phyloP scores from a whole-genome alignment of 1,284 basidiomycete species.

The Ustilago trichophora region DNA sequence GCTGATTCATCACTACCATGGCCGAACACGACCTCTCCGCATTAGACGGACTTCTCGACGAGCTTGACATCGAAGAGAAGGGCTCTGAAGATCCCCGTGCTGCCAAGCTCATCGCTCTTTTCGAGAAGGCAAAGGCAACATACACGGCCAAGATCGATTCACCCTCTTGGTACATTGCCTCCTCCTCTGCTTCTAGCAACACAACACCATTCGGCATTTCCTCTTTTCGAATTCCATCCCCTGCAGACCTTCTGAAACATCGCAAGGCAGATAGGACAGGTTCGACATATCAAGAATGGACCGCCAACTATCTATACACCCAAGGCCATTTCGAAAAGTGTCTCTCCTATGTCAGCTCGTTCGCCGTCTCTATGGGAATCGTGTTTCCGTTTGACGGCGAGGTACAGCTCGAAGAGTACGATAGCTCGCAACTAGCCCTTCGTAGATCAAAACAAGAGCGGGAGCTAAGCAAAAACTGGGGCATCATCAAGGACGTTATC shows the following conservation, averaged over 20 bases:
- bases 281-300: slow-evolving; percentile 42
- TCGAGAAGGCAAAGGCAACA: slow-evolving; percentile 26
- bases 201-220: slow-evolving; percentile 1
- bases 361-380: slow-evolving; percentile 28
- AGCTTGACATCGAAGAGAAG: slow-evolving; percentile 34
- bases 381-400: background rate
- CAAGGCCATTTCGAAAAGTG: slow-evolving; percentile 29
- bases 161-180: slow-evolving; percentile 23
- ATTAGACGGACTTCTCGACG: slow-evolving; percentile 26
- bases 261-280: slow-evolving; percentile 14
- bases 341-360: slow-evolving; percentile 31
- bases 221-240: slow-evolving; percentile 6
- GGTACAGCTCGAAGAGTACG: background rate
- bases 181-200: background rate
- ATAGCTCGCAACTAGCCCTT: slow-evolving; percentile 17
- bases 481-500: slow-evolving; percentile 38
- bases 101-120: slow-evolving; percentile 37
- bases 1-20: background rate
- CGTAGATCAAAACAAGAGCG: slow-evolving; percentile 26
- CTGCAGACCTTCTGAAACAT: slow-evolving; percentile 1
- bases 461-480: slow-evolving; percentile 44
- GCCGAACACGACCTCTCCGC: slow-evolving; percentile 35
- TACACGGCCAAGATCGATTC: slow-evolving; percentile 41
- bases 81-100: slow-evolving; percentile 25
- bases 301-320: slow-evolving; percentile 28